Evolutionary conservation across 306 rosid species (phyloP).

Genomic region (Biancaea sappan): DNA sequence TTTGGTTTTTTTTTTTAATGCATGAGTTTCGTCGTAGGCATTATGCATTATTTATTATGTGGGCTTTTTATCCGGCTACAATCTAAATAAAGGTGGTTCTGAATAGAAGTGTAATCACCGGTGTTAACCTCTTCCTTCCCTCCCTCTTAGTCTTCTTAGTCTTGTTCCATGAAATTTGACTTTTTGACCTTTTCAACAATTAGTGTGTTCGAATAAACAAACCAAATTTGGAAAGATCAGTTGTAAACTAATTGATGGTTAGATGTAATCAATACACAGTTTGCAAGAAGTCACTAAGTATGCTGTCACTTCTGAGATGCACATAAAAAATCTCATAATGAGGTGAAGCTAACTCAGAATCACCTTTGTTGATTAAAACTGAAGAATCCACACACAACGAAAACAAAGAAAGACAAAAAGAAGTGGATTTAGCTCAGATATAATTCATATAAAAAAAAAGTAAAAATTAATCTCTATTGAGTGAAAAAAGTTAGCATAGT

Average conservation of each 20-base stretch:
- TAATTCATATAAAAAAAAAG: background rate
- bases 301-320: background rate
- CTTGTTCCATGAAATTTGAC: background rate
- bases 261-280: background rate
- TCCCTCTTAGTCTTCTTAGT: background rate
- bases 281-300: background rate
- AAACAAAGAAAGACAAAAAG: background rate
- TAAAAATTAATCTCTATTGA: background rate
- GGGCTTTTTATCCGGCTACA: background rate
- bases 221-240: slow-evolving; percentile 2
- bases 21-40: background rate
- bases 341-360: slow-evolving; percentile 13
- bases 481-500: background rate
- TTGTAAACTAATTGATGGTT: background rate
- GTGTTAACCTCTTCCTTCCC: background rate
- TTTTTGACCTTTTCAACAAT: background rate
- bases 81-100: background rate
- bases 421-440: background rate
- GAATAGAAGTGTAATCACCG: slow-evolving; percentile 3
- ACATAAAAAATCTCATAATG: background rate
- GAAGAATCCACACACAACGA: background rate
- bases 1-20: background rate
- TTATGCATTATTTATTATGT: background rate
- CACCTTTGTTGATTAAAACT: slow-evolving; percentile 1
- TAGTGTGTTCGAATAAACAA: background rate